Evolutionary conservation across 2,329 filamentous ascomycete species (phyloP), one percentile per base, ranked within the genome.

Genomic region (Epicoccum nigrum): DNA sequence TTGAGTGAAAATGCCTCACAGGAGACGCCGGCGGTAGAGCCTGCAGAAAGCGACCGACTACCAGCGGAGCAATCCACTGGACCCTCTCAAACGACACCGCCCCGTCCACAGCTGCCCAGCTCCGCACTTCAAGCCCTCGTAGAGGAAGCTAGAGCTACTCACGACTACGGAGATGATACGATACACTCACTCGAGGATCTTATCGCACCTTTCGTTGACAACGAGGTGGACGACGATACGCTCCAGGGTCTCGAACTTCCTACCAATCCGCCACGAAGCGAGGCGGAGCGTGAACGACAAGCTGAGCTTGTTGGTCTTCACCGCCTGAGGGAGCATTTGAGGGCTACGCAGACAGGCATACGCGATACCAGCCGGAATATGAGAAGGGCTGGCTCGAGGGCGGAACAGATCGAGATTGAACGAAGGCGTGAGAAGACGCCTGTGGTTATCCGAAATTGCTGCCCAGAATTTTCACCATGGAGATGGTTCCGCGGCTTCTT

Each of bases 101-200:
- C 45, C 3, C 64, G 62, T 27, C 68, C 68, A 13, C 58, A 50
- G 4, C 61, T 73, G 2, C 70, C 69, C 7, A 58, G 58, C 21
- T 74, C 71, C 17, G 71, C 67, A 4, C 65, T 79, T 5, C 69
- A 74, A 44, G 73, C 75, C 15, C 64, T 79, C 15, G 64, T 79
- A 1, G 63, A 70, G 43, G 69, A 75, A 56, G 73, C 72, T 5
- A 70, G 65, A 62, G 57, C 64, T 6, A 56, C 53, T 20, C 67
- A 73, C 15, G 60, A 67, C 25, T 71, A 73, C 31, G 77, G 77
- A 28, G 78, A 80, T 23, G 76, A 74, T 15, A 81, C 78, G 3
- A 74, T 80, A 34, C 73, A 77, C 37, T 79, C 77, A 3, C 65
- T 80, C 7, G 76, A 79, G 59, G 74, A 77, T 28, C 71, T 80